Conservation (phyloP, 148 eudicot species). For the Arctostaphylos glauca region DNA sequence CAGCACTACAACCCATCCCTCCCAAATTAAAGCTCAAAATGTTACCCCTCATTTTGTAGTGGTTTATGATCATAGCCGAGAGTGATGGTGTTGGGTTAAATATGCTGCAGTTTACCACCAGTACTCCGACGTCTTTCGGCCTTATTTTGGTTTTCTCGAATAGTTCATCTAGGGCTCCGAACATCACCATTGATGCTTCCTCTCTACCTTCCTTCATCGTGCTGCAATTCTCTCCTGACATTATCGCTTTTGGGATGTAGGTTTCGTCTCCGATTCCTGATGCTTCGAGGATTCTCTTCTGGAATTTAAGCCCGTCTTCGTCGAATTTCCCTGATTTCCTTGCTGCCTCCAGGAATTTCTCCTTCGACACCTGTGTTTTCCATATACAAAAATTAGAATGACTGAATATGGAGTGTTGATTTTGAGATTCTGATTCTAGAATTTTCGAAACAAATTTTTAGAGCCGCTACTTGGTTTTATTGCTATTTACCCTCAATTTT, state of each 20-base stretch:
- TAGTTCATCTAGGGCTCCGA: slow-evolving; percentile 92
- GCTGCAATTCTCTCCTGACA: slow-evolving; percentile 44
- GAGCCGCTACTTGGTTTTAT: too few relatives aligned
- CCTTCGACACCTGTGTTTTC: slow-evolving; percentile 80
- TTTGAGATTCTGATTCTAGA: too few relatives aligned
- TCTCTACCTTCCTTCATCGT: slow-evolving; percentile 92
- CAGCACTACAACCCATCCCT: slow-evolving; percentile 98
- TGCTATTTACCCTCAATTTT: too few relatives aligned
- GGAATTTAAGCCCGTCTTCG: slow-evolving; percentile 64
- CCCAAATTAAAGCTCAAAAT: slow-evolving; percentile 88
- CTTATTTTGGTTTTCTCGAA: slow-evolving; percentile 69
- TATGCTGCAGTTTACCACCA: slow-evolving; percentile 97
- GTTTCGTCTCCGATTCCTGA: slow-evolving; percentile 92
- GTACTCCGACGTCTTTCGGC: slow-evolving; percentile 81
- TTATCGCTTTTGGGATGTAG: slow-evolving; percentile 66
- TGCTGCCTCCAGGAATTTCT: slow-evolving; percentile 70
- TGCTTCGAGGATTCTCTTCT: slow-evolving; percentile 54
- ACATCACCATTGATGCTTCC: slow-evolving; percentile 80
- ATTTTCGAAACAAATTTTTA: too few relatives aligned
- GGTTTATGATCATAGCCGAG: slow-evolving; percentile 95
- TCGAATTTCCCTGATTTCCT: slow-evolving; percentile 81
- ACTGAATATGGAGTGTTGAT: too few relatives aligned
- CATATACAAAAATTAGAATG: too few relatives aligned
- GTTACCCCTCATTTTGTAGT: slow-evolving; percentile 94
- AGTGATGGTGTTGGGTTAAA: slow-evolving; percentile 97